Percentiles rank a stretch among this genome's conserved stretches.
phyloP scores from a whole-genome alignment of 805 yeast species.

The Candida pini region DNA sequence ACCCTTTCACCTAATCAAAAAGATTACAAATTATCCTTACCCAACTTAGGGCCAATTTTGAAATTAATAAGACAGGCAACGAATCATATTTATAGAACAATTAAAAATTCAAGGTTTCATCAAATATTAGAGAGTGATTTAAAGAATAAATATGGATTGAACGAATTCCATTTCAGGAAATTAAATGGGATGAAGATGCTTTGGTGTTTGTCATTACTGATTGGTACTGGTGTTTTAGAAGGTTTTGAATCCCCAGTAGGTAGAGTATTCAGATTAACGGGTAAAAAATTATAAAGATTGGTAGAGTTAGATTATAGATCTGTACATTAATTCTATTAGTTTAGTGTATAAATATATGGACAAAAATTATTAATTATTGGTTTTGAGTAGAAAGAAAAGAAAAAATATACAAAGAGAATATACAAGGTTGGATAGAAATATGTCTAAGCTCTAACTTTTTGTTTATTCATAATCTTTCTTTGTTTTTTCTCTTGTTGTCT shows the following conservation, averaged over 20 bases:
- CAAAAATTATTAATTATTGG: no score
- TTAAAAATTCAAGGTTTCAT: constrained; percentile 33
- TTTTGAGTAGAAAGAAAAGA: not conserved
- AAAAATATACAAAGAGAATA: not conserved
- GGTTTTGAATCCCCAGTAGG: constrained; percentile 51
- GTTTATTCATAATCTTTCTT: constrained; percentile 64
- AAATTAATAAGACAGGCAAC: constrained; percentile 40
- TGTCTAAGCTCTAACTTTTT: constrained; percentile 35
- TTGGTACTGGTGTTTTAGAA: constrained; percentile 48
- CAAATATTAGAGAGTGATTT: constrained; percentile 40
- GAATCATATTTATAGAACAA: constrained; percentile 35
- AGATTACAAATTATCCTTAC: constrained; percentile 38
- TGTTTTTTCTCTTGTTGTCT: constrained; percentile 78
- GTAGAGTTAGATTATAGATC: not conserved
- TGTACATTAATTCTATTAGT: not conserved
- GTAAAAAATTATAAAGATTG: constrained; percentile 18
- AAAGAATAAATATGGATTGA: constrained; percentile 39
- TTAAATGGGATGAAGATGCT: constrained; percentile 44
- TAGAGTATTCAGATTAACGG: constrained; percentile 46
- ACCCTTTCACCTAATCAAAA: constrained; percentile 34
- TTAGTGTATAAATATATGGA: not conserved
- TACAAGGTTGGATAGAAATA: not conserved
- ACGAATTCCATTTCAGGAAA: constrained; percentile 39
- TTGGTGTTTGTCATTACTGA: constrained; percentile 46
- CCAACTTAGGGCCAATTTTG: constrained; percentile 45